Base-by-base conservation (phyloP, 2,329 filamentous ascomycete species). In the Cladophialophora carrionii region DNA sequence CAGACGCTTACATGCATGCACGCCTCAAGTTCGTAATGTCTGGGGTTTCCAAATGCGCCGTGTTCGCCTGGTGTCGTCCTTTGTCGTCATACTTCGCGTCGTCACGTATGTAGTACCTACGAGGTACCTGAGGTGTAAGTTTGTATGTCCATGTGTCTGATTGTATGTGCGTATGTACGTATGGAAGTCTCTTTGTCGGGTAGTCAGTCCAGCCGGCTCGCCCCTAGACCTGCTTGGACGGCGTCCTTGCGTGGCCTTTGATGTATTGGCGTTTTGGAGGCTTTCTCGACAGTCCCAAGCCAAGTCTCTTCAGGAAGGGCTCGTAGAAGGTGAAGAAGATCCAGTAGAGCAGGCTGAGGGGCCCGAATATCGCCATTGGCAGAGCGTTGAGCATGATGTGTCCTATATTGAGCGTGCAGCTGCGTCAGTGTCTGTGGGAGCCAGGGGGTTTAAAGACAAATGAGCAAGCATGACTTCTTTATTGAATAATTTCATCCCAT, bases 311-410 rank as follows among this genome's bases (percentile, higher is more conserved):
- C 20, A 60, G 14, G 17, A 60, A 20, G 22, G 46, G 57, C 14
- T 37, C 20, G 20, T 52, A 52, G 5, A 41, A 9, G 20, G 29
- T 60, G 31, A 37, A 60, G 57, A 51, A 60, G 22, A 60, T 41
- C 57, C 57, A 60, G 32, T 60, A 60, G 26, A 32, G 22, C 46
- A 60, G 17, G 37, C 57, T 60, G 29, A 60, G n/a, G 17, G 57
- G 57, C 2, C 46, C 57, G 32, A 60, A 60, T 2, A 60, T 60
- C 9, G 46, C 52, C 48, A 60, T 60, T 6, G 57, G 57, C 3
- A 60, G 48, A 29, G 57, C 57, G 22, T 60, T 60, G 31, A 60
- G 57, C 31, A 60, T 32, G 22, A 60, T 26, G 26, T 60, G 57
- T 2, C 57, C 57, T 60, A 20, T 8, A 2, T 22, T 29, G 22